Base-by-base conservation (phyloP, 2,329 filamentous ascomycete genomes). In the Ambrosiella cleistominuta region DNA sequence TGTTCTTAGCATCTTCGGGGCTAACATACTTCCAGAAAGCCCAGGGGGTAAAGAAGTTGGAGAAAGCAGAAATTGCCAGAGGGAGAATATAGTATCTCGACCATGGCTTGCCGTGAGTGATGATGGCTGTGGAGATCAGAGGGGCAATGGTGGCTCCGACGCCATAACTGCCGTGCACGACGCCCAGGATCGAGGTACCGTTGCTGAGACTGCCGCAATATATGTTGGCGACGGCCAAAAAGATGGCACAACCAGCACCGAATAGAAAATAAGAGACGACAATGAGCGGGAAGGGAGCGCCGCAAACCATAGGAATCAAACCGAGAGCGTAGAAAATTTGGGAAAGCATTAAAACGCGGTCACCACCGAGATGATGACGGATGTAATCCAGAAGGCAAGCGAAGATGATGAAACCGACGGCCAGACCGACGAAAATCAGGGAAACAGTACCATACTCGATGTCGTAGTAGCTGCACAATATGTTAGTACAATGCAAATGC, bases 381-480 rank as follows among this genome's bases (percentile, higher is more conserved):
- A 89, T 71, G 1, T 71, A 68, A 64, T 89, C 83, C n/a, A 84
- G 77, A 61, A 84, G 74, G 42, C 83, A 78, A 1, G 87, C 87
- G 1, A 85, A 83, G 11, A 76, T 68, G 65, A 94, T 82, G 70
- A 88, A 94, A 13, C 88, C 88, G 3, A 83, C 63, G 0, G 88
- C 86, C 64, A 86, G 86, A 50, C 83, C 79, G 37, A 93, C 78
- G 71, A 93, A 94, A 65, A 94, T 86, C 42, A 91, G 72, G 1
- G 88, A 91, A 2, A 93, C 85, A 7, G 88, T 70, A 1, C 82
- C 84, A 67, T 93, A 91, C 47, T 83, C 83, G 58, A 93, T 87
- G 60, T 75, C 63, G 66, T 91, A 94, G 64, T 85, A 68, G 50
- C 76, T 80, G 51, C 9, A 36, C 3, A 56, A 13, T 19, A 13